phyloP scores from a whole-genome alignment of 768 basidiomycete species.

The Panellus pusillus region DNA sequence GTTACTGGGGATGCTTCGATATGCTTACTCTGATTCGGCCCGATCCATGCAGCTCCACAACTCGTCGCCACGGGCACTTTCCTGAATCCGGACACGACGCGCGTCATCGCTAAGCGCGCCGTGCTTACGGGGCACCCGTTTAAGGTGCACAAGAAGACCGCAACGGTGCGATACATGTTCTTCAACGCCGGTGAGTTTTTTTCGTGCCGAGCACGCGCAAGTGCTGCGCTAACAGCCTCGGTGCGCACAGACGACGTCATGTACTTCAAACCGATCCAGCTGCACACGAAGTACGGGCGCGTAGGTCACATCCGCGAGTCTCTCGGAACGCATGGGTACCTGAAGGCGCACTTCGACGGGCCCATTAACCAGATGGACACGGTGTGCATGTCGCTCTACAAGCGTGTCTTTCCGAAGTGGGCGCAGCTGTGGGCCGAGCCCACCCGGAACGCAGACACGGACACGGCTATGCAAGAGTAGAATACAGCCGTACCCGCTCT shows the following conservation, averaged over 20 bases:
- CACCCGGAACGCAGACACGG: conserved; percentile 10
- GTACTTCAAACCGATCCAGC: conserved; percentile 92
- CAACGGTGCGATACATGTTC: conserved; percentile 98
- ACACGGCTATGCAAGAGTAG: conserved; percentile 44
- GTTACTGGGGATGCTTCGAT: conserved; percentile 10
- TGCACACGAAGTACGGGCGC: conserved; percentile 89
- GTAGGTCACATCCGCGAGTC: conserved; percentile 89
- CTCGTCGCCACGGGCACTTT: conserved; percentile 91
- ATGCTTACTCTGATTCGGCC: not conserved
- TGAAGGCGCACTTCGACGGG: conserved; percentile 95
- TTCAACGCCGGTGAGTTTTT: conserved; percentile 72
- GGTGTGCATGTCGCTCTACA: conserved; percentile 93
- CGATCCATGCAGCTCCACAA: conserved; percentile 54
- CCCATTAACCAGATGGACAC: conserved; percentile 97
- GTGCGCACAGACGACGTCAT: conserved; percentile 68
- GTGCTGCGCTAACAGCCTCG: conserved; percentile 5
- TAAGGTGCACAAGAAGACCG: conserved; percentile 96
- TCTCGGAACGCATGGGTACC: conserved; percentile 96
- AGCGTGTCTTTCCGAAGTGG: conserved; percentile 92
- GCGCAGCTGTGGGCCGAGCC: conserved; percentile 49
- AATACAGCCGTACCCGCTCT: not conserved
- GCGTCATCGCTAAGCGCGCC: conserved; percentile 91
- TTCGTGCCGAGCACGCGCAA: not conserved
- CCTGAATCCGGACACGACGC: conserved; percentile 85
- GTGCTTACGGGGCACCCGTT: conserved; percentile 94